Evolutionary conservation across 164 flowering plant genomes (phyloP).

Genomic region (Umbilicus rupestris): DNA sequence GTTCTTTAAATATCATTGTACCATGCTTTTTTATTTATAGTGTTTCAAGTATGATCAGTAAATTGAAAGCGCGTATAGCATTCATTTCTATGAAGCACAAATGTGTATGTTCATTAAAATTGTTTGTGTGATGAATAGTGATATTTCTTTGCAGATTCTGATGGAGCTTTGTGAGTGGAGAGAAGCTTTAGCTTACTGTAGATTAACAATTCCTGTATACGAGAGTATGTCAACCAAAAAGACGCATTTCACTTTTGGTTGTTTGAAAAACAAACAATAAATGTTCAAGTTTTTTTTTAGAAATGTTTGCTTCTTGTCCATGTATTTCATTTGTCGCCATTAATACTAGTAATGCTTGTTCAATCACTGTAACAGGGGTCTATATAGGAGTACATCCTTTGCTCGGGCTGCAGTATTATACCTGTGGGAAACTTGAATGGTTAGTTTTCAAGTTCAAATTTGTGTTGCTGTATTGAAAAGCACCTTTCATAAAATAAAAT

Average conservation of each 20-base stretch:
- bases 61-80: neutral
- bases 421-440: slow-evolving; percentile 95
- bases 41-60: no score
- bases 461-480: neutral
- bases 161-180: slow-evolving; percentile 80
- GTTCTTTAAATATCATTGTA: neutral
- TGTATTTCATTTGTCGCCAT: neutral
- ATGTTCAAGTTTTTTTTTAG: neutral
- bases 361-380: slow-evolving; percentile 37
- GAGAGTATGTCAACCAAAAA: slow-evolving; percentile 39
- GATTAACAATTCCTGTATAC: slow-evolving; percentile 65
- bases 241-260: neutral
- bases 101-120: neutral
- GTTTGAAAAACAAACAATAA: neutral
- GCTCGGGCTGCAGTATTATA: slow-evolving; percentile 80
- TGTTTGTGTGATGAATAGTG: neutral
- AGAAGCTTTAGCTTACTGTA: slow-evolving; percentile 62
- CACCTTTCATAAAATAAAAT: no score
- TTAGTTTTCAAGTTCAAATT: slow-evolving; percentile 16
- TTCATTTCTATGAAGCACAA: neutral
- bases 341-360: neutral
- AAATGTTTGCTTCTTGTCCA: neutral
- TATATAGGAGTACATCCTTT: slow-evolving; percentile 72
- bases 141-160: slow-evolving; percentile 33
- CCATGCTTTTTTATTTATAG: no score